A percentile compares a stretch with the other conserved stretches of the same genome.
Evolutionary conservation across 1,284 basidiomycete genomes (phyloP).

Genomic region (Pseudomicrostroma phylloplanum): DNA sequence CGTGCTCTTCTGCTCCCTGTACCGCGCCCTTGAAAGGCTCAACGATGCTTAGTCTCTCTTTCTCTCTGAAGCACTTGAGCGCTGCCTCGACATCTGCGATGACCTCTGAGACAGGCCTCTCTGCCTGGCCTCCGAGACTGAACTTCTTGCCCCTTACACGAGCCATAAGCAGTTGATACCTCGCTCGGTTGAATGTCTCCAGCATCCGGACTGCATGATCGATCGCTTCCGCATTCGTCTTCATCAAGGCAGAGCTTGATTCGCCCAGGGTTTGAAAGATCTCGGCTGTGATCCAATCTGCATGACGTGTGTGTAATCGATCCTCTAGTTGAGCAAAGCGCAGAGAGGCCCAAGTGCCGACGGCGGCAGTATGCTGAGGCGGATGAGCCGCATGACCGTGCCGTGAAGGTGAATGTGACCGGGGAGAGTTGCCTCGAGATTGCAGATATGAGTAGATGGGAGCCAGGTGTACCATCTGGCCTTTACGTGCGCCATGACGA

Average conservation of each 20-base stretch:
- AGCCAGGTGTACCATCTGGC: not conserved
- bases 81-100: constrained; percentile 53
- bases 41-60: constrained; percentile 60
- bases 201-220: constrained; percentile 26
- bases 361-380: constrained; percentile 21
- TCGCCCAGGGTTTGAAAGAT: constrained; percentile 29
- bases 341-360: constrained; percentile 41
- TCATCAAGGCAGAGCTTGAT: constrained; percentile 23
- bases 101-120: constrained; percentile 28
- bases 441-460: not conserved
- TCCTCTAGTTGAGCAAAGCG: constrained; percentile 34
- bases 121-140: constrained; percentile 17
- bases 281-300: constrained; percentile 28
- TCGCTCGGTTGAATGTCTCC: constrained; percentile 25
- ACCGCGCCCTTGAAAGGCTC: constrained; percentile 56
- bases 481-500: not conserved
- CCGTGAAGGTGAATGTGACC: not conserved
- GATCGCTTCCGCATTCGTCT: constrained; percentile 22
- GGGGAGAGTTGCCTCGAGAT: not conserved
- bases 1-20: constrained; percentile 5
- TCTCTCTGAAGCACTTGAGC: constrained; percentile 57
- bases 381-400: not conserved
- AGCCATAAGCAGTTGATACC: constrained; percentile 21
- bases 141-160: constrained; percentile 16
- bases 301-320: constrained; percentile 25